Evolutionary conservation across 2,329 filamentous ascomycete species (phyloP).

Genomic region (Teratosphaeria nubilosa): DNA sequence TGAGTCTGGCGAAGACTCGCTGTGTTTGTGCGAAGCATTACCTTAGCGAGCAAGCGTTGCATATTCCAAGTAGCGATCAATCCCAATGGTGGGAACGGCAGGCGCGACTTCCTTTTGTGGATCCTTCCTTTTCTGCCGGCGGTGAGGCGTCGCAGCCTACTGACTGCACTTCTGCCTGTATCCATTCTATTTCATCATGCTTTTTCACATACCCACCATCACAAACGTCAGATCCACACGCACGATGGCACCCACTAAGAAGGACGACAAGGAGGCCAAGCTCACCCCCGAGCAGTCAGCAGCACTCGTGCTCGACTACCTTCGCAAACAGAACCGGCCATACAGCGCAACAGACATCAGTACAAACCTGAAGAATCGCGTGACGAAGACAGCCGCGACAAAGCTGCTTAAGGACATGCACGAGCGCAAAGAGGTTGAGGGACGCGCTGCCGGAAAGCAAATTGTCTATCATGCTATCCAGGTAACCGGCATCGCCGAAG

Average conservation of each 20-base stretch:
- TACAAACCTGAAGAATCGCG: conserved; percentile 25
- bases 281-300: conserved; percentile 22
- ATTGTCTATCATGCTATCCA: conserved; percentile 49
- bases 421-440: conserved; percentile 49
- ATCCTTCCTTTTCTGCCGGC: background rate
- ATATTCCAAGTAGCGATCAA: background rate
- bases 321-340: conserved; percentile 23
- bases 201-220: background rate
- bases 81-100: background rate
- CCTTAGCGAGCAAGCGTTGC: background rate
- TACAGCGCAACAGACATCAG: conserved; percentile 27
- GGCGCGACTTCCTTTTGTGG: background rate
- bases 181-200: background rate
- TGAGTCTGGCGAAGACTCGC: background rate
- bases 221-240: background rate
- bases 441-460: conserved; percentile 50
- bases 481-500: conserved; percentile 19
- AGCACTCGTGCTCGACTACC: conserved; percentile 21
- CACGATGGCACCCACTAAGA: conserved; percentile 24
- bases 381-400: conserved; percentile 41
- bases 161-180: background rate
- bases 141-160: background rate
- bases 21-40: background rate
- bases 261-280: conserved; percentile 20
- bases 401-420: conserved; percentile 55